These are phyloP conservation scores for Spiromastix sp. DNA, from an alignment of 2,329 filamentous ascomycete species.

Conservation along the genomic window DNA sequence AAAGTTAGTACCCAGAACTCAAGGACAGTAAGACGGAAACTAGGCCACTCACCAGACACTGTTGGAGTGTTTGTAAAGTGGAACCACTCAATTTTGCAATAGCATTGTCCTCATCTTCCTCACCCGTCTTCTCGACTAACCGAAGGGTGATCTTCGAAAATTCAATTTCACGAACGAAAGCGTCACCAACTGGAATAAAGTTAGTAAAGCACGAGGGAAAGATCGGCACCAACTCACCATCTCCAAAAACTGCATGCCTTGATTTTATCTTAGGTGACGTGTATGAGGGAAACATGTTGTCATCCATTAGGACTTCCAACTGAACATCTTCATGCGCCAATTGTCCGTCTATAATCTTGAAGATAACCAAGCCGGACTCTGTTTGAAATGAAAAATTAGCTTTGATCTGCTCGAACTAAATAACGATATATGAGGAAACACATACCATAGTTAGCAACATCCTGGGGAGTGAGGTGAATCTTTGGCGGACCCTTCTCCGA, in stretches of 20 bases:
- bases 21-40: background rate
- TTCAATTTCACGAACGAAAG: conserved; percentile 93
- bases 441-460: conserved; percentile 67
- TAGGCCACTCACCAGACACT: conserved; percentile 58
- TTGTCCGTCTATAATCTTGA: conserved; percentile 85
- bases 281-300: conserved; percentile 87
- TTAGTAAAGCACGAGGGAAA: background rate
- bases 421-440: conserved; percentile 3
- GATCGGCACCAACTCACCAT: conserved; percentile 43
- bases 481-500: conserved; percentile 56
- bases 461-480: conserved; percentile 65
- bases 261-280: conserved; percentile 64
- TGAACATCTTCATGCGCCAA: conserved; percentile 65
- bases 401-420: conserved; percentile 26
- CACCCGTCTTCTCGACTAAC: conserved; percentile 65
- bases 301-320: conserved; percentile 85
- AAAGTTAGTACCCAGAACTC: conserved; percentile 6
- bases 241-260: conserved; percentile 65
- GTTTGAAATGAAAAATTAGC: too few relatives aligned
- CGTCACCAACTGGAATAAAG: conserved; percentile 59
- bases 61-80: conserved; percentile 77
- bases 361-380: conserved; percentile 88
- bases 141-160: conserved; percentile 87
- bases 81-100: conserved; percentile 75
- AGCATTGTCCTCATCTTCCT: conserved; percentile 58